Evolutionary conservation across 2,329 filamentous ascomycete species (phyloP), one percentile per base, ranked within the genome.

Genomic region (Dactylonectria macrodidyma): DNA sequence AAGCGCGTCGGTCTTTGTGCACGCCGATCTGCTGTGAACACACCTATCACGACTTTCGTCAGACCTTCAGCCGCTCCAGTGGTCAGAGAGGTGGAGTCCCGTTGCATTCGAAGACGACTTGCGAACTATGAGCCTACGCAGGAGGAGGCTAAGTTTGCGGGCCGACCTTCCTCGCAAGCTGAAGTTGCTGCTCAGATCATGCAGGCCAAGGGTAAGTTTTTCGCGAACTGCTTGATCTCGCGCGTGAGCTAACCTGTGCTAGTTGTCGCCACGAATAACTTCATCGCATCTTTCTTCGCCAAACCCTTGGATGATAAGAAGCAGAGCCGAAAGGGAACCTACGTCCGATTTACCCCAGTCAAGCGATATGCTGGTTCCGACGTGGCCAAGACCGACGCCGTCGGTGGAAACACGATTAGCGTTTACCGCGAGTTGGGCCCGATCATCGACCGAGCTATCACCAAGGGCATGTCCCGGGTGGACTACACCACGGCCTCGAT

Each of bases 201-300:
- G 71, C 56, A 68, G 12, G 79, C 80, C 1, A 79, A 79, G 56
- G 77, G 79, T 80, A 70, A 24, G 77, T 68, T 46, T 48, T 22
- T 22, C 11, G 5, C 9, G 16, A 38, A 4, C 16, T n/a, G 19
- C 22, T n/a, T 16, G 1, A 26, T 19, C 30, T 24, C 14, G 19
- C 11, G 33, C 65, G n/a, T 57, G 41, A 6, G 26, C 75, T 78
- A 66, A 78, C 60, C 22, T 46, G 2, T 16, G 36, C 1, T 51
- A 81, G 78, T 78, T 8, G 71, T 76, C 16, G 67, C 78, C 46
- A 65, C 67, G 3, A 76, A 76, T 48, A 67, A 75, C 54, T 73
- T 69, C 52, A 69, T 76, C 69, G 22, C 51, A 0, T 69, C 65
- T 8, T 70, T 71, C 2, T 71, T 71, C 7, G 47, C 58, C 4